Base-by-base conservation (phyloP, 1,284 basidiomycete species). In the Meira nashicola region DNA sequence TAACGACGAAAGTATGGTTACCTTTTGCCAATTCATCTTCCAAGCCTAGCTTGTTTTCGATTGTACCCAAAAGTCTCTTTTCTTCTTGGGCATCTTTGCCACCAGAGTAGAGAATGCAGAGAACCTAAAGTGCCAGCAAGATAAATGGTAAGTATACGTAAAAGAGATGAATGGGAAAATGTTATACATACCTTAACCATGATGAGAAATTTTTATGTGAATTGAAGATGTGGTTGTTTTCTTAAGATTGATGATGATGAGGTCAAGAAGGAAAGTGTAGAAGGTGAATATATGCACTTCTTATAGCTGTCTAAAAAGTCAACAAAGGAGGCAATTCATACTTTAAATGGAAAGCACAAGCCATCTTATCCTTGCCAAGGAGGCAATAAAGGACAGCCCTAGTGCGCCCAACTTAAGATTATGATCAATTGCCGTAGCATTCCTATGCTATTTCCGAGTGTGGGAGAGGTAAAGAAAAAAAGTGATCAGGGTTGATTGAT, bases 51-150 rank as follows among this genome's bases (percentile, higher is more conserved):
- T 74, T 84, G 82, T 95, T 96, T 82, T 97, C 90, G 61, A 87
- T 84, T 15, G 92, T 92, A 58, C 92, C 92, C 49, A 94, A 84
- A 43, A 95, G 86, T 79, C 89, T 86, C 54, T 89, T 85, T 80
- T 95, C 89, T 71, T 89, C 83, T 68, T 83, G 70, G 58, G 92
- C 91, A 64, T 88, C 86, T 63, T 85, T 74, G 70, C 83, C 55
- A 49, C 55, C 55, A 19, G 43, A 49, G 55, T 56, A 56, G 44
- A 56, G 55, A 37, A 56, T n/a, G 55, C 39, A 44, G 23, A 56
- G 44, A 38, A 56, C 55, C 28, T 53, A 8, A 6, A 48, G 7
- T 15, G 41, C 6, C 19, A 33, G 28, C 28, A 33, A 4, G 28
- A 4, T 33, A 33, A 8, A 33, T n/a, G n/a, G 39, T 10, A 40